Percentiles rank a stretch among this genome's conserved stretches.
These are phyloP conservation scores for Ophiostoma tasmaniense DNA, from an alignment of 2,329 filamentous ascomycete species.

Conservation along the genomic window DNA sequence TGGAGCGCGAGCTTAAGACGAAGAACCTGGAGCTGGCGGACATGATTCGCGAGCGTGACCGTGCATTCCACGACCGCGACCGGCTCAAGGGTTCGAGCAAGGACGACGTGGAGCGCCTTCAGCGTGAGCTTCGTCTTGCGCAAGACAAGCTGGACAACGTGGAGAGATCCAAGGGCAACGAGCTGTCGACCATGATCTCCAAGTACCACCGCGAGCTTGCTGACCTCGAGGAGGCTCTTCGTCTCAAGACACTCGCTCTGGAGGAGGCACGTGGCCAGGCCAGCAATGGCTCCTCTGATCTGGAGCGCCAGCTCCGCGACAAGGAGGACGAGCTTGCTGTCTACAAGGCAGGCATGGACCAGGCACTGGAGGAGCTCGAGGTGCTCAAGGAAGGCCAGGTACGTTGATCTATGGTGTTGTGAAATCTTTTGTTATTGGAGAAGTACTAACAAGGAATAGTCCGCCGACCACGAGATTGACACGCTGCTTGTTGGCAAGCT, in stretches of 20 bases:
- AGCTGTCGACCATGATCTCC: constrained; percentile 86
- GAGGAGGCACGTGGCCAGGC: constrained; percentile 75
- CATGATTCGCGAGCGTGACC: constrained; percentile 95
- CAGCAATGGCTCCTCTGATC: constrained; percentile 72
- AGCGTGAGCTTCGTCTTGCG: constrained; percentile 85
- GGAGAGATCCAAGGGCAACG: constrained; percentile 87
- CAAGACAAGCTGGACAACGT: constrained; percentile 85
- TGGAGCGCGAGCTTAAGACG: constrained; percentile 96
- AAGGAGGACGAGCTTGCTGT: constrained; percentile 98
- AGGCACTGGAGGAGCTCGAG: constrained; percentile 85
- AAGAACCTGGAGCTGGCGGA: constrained; percentile 98
- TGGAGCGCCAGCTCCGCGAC: constrained; percentile 76
- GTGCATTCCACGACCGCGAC: constrained; percentile 88
- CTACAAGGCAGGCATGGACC: constrained; percentile 96
- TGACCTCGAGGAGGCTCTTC: constrained; percentile 85
- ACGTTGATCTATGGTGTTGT: neutral
- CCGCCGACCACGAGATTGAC: constrained; percentile 78
- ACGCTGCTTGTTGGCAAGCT: constrained; percentile 84
- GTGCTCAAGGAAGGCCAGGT: constrained; percentile 60
- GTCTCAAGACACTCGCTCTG: constrained; percentile 77
- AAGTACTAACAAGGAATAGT: constrained; percentile 43
- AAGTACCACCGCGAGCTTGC: constrained; percentile 97
- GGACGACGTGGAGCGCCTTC: constrained; percentile 90
- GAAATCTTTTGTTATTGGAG: too few relatives aligned
- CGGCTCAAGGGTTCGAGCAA: constrained; percentile 76